These are phyloP conservation scores for Thalassiosira ordinaria DNA, from an alignment of 352 stramenopile species.

Conservation along the genomic window DNA sequence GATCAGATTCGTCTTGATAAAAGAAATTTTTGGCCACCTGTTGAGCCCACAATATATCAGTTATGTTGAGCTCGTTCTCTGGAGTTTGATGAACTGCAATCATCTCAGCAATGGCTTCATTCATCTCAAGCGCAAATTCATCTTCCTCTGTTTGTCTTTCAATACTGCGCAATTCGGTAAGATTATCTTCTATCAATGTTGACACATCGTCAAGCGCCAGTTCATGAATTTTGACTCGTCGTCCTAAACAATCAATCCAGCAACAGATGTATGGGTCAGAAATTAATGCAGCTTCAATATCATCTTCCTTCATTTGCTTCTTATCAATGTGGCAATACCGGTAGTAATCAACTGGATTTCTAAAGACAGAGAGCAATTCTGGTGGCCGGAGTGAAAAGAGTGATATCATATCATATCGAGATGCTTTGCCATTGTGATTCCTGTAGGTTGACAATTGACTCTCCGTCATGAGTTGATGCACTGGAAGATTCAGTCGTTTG, in stretches of 20 bases:
- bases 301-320: background rate
- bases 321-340: constrained; percentile 25
- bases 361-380: constrained; percentile 9
- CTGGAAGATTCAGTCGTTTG: constrained; percentile 4
- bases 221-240: background rate
- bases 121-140: background rate
- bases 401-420: constrained; percentile 26
- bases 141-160: background rate
- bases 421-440: constrained; percentile 5
- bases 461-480: background rate
- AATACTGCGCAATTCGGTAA: background rate
- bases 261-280: background rate
- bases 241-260: constrained; percentile 8
- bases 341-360: constrained; percentile 25
- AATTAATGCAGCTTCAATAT: background rate
- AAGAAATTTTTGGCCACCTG: constrained; percentile 8
- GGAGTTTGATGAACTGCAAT: constrained; percentile 6
- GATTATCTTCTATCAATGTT: constrained; percentile 18
- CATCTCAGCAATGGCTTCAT: constrained; percentile 10
- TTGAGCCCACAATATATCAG: constrained; percentile 2
- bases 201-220: constrained; percentile 7
- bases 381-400: constrained; percentile 20
- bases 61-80: background rate
- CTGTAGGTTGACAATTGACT: constrained; percentile 4
- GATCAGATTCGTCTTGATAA: constrained; percentile 15